Evolutionary conservation across 1,139 yeast genomes (phyloP).

Genomic region (Zygosaccharomyces pseudobailii): DNA sequence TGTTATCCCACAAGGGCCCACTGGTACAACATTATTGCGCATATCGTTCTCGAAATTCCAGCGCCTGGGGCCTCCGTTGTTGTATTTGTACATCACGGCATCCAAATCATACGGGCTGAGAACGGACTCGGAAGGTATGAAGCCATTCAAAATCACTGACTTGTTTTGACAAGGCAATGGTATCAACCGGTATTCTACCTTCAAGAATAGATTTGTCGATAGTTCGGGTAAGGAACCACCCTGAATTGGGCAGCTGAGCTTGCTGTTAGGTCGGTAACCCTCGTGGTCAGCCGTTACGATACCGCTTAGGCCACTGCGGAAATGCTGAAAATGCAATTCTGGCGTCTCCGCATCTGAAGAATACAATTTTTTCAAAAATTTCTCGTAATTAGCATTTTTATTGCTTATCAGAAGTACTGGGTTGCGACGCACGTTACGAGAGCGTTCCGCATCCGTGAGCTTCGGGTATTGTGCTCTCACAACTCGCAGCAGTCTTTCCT

Average conservation of each 20-base stretch:
- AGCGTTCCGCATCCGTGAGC: conserved; percentile 62
- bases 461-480: conserved; percentile 62
- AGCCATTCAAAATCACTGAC: conserved; percentile 82
- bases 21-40: conserved; percentile 32
- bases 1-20: conserved; percentile 37
- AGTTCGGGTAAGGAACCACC: conserved; percentile 52
- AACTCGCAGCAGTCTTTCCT: conserved; percentile 58
- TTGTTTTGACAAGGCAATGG: conserved; percentile 54
- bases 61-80: conserved; percentile 20
- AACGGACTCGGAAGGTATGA: conserved; percentile 55
- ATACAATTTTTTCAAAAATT: conserved; percentile 31
- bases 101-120: conserved; percentile 68
- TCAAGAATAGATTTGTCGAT: conserved; percentile 51
- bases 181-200: conserved; percentile 57
- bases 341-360: conserved; percentile 29
- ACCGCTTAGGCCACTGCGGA: conserved; percentile 65
- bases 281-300: conserved; percentile 42
- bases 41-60: conserved; percentile 30
- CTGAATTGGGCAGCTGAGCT: conserved; percentile 55
- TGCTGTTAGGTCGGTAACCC: conserved; percentile 45
- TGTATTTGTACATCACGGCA: conserved; percentile 44
- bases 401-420: conserved; percentile 60
- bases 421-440: conserved; percentile 62
- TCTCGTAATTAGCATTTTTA: conserved; percentile 41
- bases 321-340: conserved; percentile 41